phyloP scores from a whole-genome alignment of 768 basidiomycete genomes.

The Mycena polygramma region DNA sequence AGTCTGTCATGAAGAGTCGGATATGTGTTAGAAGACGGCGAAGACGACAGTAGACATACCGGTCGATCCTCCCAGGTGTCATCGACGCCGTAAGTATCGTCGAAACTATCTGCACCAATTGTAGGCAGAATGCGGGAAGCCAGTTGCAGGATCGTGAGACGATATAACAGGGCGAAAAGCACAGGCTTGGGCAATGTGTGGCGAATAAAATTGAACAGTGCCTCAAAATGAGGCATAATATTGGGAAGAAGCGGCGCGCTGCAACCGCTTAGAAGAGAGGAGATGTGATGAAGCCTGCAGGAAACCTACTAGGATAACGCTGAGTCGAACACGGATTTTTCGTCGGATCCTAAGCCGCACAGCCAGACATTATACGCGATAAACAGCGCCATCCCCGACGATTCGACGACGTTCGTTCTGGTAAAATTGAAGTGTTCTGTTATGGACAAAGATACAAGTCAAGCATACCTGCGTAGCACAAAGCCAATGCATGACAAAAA shows the following conservation, averaged over 20 bases:
- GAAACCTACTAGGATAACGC: conserved; percentile 80
- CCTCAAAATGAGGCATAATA: conserved; percentile 84
- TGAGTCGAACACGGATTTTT: conserved; percentile 77
- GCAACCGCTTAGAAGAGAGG: not conserved
- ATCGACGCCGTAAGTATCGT: conserved; percentile 72
- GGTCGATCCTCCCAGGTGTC: conserved; percentile 82
- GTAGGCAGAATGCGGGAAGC: conserved; percentile 88
- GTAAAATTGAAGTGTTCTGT: not conserved
- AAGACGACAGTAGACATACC: conserved; percentile 54
- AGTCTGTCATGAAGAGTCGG: conserved; percentile 59
- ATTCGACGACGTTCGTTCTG: conserved; percentile 91
- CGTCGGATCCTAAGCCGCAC: conserved; percentile 76
- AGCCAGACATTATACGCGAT: conserved; percentile 94
- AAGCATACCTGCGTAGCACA: conserved; percentile 68
- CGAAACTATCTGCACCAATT: conserved; percentile 87
- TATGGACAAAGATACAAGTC: not conserved
- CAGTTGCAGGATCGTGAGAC: conserved; percentile 83
- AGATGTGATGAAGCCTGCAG: not conserved
- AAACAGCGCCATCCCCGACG: conserved; percentile 87
- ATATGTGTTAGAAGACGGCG: not conserved
- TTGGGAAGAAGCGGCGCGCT: conserved; percentile 85
- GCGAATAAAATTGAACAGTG: conserved; percentile 83
- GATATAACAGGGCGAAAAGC: conserved; percentile 82
- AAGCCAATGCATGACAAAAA: conserved; percentile 96
- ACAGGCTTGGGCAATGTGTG: conserved; percentile 91